Base-by-base conservation (phyloP, 129 eudicot species). In the Oenanthe sinensis region DNA sequence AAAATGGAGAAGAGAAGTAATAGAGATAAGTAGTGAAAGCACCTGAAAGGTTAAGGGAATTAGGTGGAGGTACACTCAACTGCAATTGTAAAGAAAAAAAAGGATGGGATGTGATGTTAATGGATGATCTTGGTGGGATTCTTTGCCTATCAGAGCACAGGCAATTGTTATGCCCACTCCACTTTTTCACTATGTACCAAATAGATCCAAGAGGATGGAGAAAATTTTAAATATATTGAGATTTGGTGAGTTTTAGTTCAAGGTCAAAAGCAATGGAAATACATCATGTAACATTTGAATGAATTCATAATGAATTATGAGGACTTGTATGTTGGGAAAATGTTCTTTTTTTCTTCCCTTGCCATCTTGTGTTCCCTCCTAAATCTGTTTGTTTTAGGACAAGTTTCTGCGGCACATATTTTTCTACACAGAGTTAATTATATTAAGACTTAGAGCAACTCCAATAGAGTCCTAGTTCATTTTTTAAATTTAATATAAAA, bases 131-230 rank as follows among this genome's bases (percentile, higher is more conserved):
- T 89, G 72, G 86, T 83, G 90, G 89, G 91, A 87, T 86, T 87
- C 83, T 83, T 87, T 91, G 93, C 90, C 91, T 85, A 85, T 89
- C 85, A 54, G 15, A 77, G 85, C 79, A 84, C 85, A 84, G 82
- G 83, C 88, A 83, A 4, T 69, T 75, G 68, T 84, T 84, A 83
- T 75, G 79, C 81, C 89, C 87, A 87, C 89, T 84, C 86, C 83
- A 78, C 48, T 79, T 81, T 67, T 75, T 67, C 16, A 50, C 78
- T 71, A 71, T 82, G 80, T 75, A 78, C 54, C 65, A 77, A 80
- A 55, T 49, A 65, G 40, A 49, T 72, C 76, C 76, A 71, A 71
- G 47, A 71, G 48, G 28, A 40, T 40, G 45, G 14, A 15, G 47
- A 19, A 40, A 67, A 71, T 3, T 3, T 10, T 12, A 58, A 73